Percentiles rank a stretch among this genome's conserved stretches.
Conservation (phyloP, 2,329 filamentous ascomycete genomes). For the Paracoccidioides brasiliensis region DNA sequence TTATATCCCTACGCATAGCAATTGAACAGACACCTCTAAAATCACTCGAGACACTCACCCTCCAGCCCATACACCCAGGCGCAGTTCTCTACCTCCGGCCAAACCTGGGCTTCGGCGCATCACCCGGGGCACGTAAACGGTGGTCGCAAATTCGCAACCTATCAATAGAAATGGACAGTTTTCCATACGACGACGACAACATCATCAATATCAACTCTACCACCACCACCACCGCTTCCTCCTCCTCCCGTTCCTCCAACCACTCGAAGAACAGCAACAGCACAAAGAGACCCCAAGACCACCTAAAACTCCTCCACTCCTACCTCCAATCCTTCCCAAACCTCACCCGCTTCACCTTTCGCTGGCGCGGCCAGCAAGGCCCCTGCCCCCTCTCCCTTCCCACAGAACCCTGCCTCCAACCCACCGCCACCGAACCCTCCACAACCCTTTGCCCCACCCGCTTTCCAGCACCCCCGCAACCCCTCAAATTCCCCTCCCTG, state of each 20-base stretch:
- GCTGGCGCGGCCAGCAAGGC: conserved; percentile 61
- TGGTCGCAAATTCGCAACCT: conserved; percentile 70
- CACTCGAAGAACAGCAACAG: not conserved
- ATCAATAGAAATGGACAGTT: conserved; percentile 58
- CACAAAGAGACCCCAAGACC: conserved; percentile 41
- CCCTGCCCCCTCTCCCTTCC: conserved; percentile 60
- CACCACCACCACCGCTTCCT: not conserved
- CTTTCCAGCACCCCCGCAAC: conserved; percentile 35
- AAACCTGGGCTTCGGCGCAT: conserved; percentile 58
- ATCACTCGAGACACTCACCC: conserved; percentile 54
- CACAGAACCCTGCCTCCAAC: conserved; percentile 53
- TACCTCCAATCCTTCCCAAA: conserved; percentile 58
- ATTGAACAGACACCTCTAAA: conserved; percentile 58
- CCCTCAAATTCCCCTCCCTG: conserved; percentile 54
- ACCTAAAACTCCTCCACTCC: conserved; percentile 66
- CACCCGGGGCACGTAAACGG: conserved; percentile 55
- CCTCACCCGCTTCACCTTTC: conserved; percentile 60
- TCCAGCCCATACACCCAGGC: conserved; percentile 60
- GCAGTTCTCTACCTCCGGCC: conserved; percentile 69
- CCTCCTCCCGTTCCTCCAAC: not conserved
- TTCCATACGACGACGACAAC: conserved; percentile 41
- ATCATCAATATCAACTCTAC: conserved; percentile 22
- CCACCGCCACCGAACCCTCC: conserved; percentile 33
- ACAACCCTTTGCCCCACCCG: conserved; percentile 16
- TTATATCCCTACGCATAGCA: conserved; percentile 75